These are phyloP conservation scores for Xylaria sp. DNA, from an alignment of 2,329 filamentous ascomycete genomes.

Conservation along the genomic window DNA sequence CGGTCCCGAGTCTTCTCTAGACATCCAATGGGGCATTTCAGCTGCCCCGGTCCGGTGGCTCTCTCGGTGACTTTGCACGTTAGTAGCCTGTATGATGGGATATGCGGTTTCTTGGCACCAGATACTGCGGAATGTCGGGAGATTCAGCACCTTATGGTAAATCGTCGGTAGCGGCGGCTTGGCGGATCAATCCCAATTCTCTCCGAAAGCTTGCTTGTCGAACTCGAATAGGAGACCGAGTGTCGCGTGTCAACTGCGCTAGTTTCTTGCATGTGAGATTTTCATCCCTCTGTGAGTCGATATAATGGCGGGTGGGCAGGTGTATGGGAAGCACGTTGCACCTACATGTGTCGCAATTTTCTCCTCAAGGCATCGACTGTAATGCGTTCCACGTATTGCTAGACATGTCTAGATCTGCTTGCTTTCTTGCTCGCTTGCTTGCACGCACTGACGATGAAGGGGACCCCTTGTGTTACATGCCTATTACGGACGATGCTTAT, in stretches of 20 bases:
- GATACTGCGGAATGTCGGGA: conserved; percentile 25
- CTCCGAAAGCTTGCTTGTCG: conserved; percentile 4
- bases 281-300: background rate
- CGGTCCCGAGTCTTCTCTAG: background rate
- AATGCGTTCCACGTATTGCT: no score
- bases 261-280: conserved; percentile 13
- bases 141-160: conserved; percentile 14
- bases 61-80: conserved; percentile 24
- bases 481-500: no score
- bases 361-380: no score
- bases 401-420: background rate
- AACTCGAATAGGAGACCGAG: conserved; percentile 3
- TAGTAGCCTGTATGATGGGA: conserved; percentile 13
- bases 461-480: no score
- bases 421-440: background rate
- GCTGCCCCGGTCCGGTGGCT: conserved; percentile 24
- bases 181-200: conserved; percentile 3
- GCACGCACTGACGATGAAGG: no score
- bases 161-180: conserved; percentile 8
- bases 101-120: conserved; percentile 22
- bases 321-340: background rate
- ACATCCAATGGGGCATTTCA: conserved; percentile 21
- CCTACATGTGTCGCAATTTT: no score
- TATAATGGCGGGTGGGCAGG: background rate
- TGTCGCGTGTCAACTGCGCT: conserved; percentile 11